A percentile compares a stretch with the other conserved stretches of the same genome.
Evolutionary conservation across 352 stramenopile genomes (phyloP).

Genomic region (Phytophthora boehmeriae): DNA sequence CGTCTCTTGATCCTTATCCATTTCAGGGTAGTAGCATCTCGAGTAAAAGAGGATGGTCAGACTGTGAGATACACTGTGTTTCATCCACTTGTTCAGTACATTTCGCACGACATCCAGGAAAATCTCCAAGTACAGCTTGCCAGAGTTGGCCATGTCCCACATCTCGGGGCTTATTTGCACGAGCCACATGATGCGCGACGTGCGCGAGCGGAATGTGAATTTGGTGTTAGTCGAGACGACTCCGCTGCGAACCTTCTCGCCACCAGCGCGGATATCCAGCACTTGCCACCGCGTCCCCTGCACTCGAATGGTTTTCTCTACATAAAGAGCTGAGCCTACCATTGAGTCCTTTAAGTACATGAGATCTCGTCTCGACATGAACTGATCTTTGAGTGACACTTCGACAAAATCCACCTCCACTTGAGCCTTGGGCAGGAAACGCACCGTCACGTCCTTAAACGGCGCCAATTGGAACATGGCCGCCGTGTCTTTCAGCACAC

Average conservation of each 20-base stretch:
- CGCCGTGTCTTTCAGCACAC: slow-evolving; percentile 83
- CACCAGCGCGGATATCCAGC: slow-evolving; percentile 90
- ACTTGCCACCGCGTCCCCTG: slow-evolving; percentile 83
- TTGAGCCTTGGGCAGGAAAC: slow-evolving; percentile 77
- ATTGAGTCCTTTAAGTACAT: slow-evolving; percentile 86
- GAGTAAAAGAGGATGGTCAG: slow-evolving; percentile 94
- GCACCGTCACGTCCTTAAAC: slow-evolving; percentile 85
- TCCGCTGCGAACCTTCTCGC: slow-evolving; percentile 88
- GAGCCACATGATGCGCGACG: slow-evolving; percentile 97
- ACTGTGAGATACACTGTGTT: slow-evolving; percentile 90
- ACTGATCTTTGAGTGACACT: slow-evolving; percentile 92
- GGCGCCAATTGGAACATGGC: slow-evolving; percentile 71
- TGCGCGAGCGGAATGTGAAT: slow-evolving; percentile 95
- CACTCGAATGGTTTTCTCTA: slow-evolving; percentile 78
- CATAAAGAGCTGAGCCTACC: slow-evolving; percentile 70
- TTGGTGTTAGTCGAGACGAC: slow-evolving; percentile 96
- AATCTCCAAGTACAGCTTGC: slow-evolving; percentile 91
- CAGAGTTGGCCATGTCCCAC: slow-evolving; percentile 93
- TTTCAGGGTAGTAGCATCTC: slow-evolving; percentile 86
- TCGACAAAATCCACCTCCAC: slow-evolving; percentile 91
- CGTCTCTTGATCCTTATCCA: slow-evolving; percentile 52
- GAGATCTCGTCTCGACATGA: slow-evolving; percentile 91
- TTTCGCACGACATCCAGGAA: slow-evolving; percentile 83
- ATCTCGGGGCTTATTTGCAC: slow-evolving; percentile 96
- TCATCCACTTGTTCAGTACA: slow-evolving; percentile 91